These are phyloP conservation scores for Physcomitrium patens DNA, from an alignment of 225 moss, liverwort and hornwort genomes.

Conservation along the genomic window DNA sequence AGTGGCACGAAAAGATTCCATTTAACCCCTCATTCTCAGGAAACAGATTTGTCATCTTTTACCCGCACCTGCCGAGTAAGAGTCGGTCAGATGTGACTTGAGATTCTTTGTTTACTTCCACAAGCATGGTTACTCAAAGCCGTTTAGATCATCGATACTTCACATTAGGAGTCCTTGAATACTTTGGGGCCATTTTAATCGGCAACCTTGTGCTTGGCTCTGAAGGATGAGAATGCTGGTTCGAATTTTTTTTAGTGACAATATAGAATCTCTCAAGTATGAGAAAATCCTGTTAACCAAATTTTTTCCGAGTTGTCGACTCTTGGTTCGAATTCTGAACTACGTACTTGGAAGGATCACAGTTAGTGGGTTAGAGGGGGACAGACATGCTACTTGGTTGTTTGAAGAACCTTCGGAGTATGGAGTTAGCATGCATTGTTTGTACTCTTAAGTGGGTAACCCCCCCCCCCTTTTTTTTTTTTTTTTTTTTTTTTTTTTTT, in stretches of 20 bases:
- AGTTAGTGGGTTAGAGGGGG: constrained; percentile 7
- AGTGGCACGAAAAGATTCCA: constrained; percentile 21
- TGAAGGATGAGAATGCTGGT: constrained; percentile 7
- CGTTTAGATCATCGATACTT: constrained; percentile 6
- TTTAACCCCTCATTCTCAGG: constrained; percentile 4
- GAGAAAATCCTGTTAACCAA: constrained; percentile 22
- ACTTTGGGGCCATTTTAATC: neutral
- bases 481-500: too few species aligned
- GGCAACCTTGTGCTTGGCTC: constrained; percentile 19
- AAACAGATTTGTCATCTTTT: constrained; percentile 6
- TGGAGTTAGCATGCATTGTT: constrained; percentile 24
- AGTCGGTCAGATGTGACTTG: constrained; percentile 9
- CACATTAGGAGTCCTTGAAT: constrained; percentile 3
- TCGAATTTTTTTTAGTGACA: neutral
- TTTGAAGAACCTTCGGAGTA: neutral
- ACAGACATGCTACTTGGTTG: neutral
- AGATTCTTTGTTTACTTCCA: constrained; percentile 6
- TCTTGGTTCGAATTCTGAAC: constrained; percentile 25
- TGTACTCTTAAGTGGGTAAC: constrained; percentile 3
- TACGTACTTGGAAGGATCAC: neutral
- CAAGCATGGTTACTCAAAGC: constrained; percentile 13
- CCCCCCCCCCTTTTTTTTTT: too few species aligned
- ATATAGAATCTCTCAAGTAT: constrained; percentile 3
- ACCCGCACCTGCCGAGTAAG: constrained; percentile 3
- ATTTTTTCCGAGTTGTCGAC: constrained; percentile 25